These are phyloP conservation scores for Alisma plantagoaquatica DNA, from an alignment of 106 monocot genomes.

Conservation along the genomic window DNA sequence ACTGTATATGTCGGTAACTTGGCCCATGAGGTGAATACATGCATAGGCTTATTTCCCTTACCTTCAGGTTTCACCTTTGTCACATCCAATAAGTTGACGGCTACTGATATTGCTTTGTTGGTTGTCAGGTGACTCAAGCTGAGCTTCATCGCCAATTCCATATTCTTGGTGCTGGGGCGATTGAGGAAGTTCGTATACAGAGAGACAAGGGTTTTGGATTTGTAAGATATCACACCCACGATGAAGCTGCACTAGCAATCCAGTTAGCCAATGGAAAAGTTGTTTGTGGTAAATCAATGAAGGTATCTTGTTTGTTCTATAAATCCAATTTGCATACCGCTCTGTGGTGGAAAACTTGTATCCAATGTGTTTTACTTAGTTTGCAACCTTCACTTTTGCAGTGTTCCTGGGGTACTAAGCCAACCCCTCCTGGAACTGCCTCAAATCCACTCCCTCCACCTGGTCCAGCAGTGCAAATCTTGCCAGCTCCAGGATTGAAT, in stretches of 20 bases:
- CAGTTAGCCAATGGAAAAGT: constrained; percentile 56
- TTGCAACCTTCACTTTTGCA: constrained; percentile 2
- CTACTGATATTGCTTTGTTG: background rate
- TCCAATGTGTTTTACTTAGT: background rate
- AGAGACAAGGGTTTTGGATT: constrained; percentile 79
- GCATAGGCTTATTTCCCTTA: background rate
- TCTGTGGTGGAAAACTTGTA: no score
- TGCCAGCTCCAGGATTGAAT: constrained; percentile 19
- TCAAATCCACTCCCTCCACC: constrained; percentile 60
- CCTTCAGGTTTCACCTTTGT: background rate
- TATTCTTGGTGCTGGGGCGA: constrained; percentile 38
- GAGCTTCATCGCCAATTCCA: constrained; percentile 73
- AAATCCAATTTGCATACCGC: background rate
- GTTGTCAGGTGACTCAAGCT: constrained; percentile 37
- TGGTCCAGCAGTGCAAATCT: constrained; percentile 22
- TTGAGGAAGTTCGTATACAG: constrained; percentile 65
- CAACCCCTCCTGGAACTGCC: constrained; percentile 42
- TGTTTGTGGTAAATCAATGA: constrained; percentile 57
- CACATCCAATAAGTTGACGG: background rate
- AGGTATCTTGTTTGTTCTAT: constrained; percentile 15
- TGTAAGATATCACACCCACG: constrained; percentile 54
- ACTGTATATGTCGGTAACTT: constrained; percentile 82
- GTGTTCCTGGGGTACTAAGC: constrained; percentile 72
- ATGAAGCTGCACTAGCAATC: constrained; percentile 67
- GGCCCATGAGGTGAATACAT: constrained; percentile 42